Percentiles rank a stretch among this genome's conserved stretches.
Conservation (phyloP, 179 eudicot genomes). For the Beta macrorhiza region DNA sequence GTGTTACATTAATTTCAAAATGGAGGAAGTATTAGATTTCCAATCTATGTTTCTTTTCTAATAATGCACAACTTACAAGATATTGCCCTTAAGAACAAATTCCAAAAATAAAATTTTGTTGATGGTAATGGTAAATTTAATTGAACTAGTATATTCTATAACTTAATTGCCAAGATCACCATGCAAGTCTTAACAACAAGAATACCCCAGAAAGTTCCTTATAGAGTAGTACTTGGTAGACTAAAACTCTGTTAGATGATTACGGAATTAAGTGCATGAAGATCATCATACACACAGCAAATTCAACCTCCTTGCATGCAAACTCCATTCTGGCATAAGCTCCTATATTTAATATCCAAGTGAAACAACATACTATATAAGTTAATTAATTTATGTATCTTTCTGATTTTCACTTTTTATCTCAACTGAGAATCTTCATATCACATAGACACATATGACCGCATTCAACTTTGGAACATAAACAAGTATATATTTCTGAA, state of each 20-base stretch:
- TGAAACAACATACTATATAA: background rate
- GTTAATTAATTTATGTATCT: background rate
- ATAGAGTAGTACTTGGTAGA: too few species aligned
- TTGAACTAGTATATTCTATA: background rate
- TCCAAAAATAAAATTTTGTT: too few species aligned
- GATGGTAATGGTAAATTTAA: too few species aligned
- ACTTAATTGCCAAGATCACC: too few species aligned
- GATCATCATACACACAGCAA: background rate
- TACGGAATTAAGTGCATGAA: background rate
- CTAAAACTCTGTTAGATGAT: background rate
- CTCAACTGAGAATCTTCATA: conserved; percentile 10
- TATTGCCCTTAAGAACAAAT: too few species aligned
- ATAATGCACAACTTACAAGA: too few species aligned
- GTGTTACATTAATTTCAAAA: too few species aligned
- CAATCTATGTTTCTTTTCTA: too few species aligned
- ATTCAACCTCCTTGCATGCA: background rate
- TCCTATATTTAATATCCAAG: background rate
- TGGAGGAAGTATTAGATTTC: too few species aligned
- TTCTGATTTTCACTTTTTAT: background rate
- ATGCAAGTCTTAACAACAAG: too few species aligned
- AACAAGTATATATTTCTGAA: conserved; percentile 13
- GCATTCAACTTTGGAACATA: conserved; percentile 10
- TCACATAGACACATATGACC: background rate
- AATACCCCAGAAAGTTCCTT: too few species aligned
- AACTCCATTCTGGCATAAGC: background rate